A percentile compares a stretch with the other conserved stretches of the same genome.
phyloP scores from a whole-genome alignment of 2,329 filamentous ascomycete genomes.

The Exophiala aquamarina region DNA sequence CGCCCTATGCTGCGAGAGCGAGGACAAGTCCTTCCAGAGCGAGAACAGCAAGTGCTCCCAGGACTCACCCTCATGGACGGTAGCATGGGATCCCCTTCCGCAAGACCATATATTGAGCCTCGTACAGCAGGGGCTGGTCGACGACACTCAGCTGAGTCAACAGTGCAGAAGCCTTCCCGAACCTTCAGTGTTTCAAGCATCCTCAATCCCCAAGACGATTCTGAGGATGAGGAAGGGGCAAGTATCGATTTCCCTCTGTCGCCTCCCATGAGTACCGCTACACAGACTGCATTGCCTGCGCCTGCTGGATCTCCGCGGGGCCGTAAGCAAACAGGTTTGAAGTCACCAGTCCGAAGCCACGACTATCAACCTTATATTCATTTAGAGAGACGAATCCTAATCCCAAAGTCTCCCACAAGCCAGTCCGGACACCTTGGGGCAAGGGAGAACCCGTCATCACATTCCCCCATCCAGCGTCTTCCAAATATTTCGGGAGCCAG shows the following conservation, averaged over 20 bases:
- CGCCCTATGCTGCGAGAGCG: slow-evolving; percentile 1
- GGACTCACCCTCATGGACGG: slow-evolving; percentile 17
- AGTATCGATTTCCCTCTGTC: slow-evolving; percentile 5
- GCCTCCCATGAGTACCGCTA: slow-evolving; percentile 9
- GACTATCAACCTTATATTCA: slow-evolving; percentile 7
- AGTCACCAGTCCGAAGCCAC: slow-evolving; percentile 19
- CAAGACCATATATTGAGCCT: slow-evolving; percentile 11
- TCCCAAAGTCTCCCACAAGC: slow-evolving; percentile 56
- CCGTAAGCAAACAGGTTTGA: slow-evolving; percentile 24
- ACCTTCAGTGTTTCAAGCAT: slow-evolving; percentile 47
- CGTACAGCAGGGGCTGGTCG: slow-evolving; percentile 6
- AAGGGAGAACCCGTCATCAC: slow-evolving; percentile 42
- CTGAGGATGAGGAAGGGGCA: slow-evolving; percentile 7
- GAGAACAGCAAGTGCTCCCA: slow-evolving; percentile 16
- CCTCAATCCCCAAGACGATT: slow-evolving; percentile 42
- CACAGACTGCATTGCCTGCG: slow-evolving; percentile 16
- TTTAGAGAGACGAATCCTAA: slow-evolving; percentile 51
- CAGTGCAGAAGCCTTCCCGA: slow-evolving; percentile 25
- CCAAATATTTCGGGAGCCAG: slow-evolving; percentile 48
- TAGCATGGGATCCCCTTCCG: slow-evolving; percentile 11
- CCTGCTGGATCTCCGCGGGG: slow-evolving; percentile 31
- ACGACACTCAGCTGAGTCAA: slow-evolving; percentile 16
- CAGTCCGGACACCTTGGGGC: slow-evolving; percentile 52
- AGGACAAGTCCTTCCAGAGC: slow-evolving; percentile 17
- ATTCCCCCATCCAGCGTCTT: slow-evolving; percentile 50